phyloP scores from a whole-genome alignment of 2,329 filamentous ascomycete species.

The Metarhizium guizhouense region DNA sequence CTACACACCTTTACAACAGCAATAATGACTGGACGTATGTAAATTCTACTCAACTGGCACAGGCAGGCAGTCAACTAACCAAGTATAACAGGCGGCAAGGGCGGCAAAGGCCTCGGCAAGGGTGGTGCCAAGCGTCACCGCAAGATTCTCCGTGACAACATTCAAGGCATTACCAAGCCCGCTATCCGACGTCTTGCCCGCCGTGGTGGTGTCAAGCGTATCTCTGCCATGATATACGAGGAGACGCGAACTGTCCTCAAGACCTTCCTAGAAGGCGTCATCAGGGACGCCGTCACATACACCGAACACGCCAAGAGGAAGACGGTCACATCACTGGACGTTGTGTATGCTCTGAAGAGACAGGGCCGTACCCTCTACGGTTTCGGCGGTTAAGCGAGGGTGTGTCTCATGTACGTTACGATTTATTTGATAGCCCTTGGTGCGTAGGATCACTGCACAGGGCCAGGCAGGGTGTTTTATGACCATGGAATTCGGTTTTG shows the following conservation, averaged over 20 bases:
- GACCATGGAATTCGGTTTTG: constrained; percentile 32
- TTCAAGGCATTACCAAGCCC: constrained; percentile 98
- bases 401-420: constrained; percentile 25
- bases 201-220: constrained; percentile 99
- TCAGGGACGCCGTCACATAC: constrained; percentile 69
- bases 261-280: constrained; percentile 69
- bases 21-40: constrained; percentile 68
- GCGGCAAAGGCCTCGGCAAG: constrained; percentile 96
- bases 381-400: constrained; percentile 63
- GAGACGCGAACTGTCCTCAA: constrained; percentile 70
- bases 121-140: constrained; percentile 97
- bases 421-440: constrained; percentile 15
- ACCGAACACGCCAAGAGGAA: constrained; percentile 75
- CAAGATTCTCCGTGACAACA: constrained; percentile 99
- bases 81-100: constrained; percentile 67
- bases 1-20: constrained; percentile 14
- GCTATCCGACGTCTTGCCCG: constrained; percentile 96
- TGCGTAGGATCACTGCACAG: constrained; percentile 6
- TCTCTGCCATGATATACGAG: constrained; percentile 86
- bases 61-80: constrained; percentile 31
- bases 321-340: constrained; percentile 63
- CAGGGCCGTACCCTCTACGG: constrained; percentile 74
- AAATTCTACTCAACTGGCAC: constrained; percentile 3
- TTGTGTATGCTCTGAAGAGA: constrained; percentile 60
- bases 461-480: constrained; percentile 28